Conservation (phyloP, 768 basidiomycete genomes). For the Tricholoma matsutake region DNA sequence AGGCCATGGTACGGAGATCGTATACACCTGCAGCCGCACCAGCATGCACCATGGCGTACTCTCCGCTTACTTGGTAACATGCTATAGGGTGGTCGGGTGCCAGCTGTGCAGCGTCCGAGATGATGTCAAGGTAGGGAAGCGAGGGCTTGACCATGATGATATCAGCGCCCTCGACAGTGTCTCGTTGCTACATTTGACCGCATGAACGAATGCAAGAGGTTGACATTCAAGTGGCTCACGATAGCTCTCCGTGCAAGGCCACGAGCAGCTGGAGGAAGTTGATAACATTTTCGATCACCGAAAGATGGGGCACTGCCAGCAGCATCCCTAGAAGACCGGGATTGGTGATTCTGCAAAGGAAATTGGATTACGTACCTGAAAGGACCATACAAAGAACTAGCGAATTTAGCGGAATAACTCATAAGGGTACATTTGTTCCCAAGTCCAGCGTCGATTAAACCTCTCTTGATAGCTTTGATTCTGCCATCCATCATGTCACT, state of each 20-base stretch:
- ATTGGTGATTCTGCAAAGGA: neutral
- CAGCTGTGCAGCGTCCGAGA: slow-evolving; percentile 80
- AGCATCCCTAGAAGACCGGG: slow-evolving; percentile 65
- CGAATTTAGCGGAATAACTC: slow-evolving; percentile 98
- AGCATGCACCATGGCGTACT: slow-evolving; percentile 96
- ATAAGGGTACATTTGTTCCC: slow-evolving; percentile 91
- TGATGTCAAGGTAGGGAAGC: slow-evolving; percentile 94
- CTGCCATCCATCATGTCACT: slow-evolving; percentile 99
- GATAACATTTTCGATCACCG: slow-evolving; percentile 97
- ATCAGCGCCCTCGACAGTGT: slow-evolving; percentile 89
- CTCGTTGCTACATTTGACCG: slow-evolving; percentile 64
- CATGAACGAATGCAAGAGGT: neutral
- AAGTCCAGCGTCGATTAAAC: slow-evolving; percentile 76
- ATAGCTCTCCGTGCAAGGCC: slow-evolving; percentile 93
- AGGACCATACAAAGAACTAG: slow-evolving; percentile 91
- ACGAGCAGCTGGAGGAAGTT: slow-evolving; percentile 84
- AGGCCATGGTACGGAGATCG: slow-evolving; percentile 87
- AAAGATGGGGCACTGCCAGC: slow-evolving; percentile 95
- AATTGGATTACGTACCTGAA: slow-evolving; percentile 64
- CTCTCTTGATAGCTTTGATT: slow-evolving; percentile 83
- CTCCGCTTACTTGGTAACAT: slow-evolving; percentile 96
- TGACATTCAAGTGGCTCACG: slow-evolving; percentile 44
- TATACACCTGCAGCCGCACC: slow-evolving; percentile 95
- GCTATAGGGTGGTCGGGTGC: slow-evolving; percentile 90
- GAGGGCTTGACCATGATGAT: slow-evolving; percentile 99